Evolutionary conservation across 306 rosid species (phyloP), one percentile per base, ranked within the genome.

Genomic region (Rubus idaeus): DNA sequence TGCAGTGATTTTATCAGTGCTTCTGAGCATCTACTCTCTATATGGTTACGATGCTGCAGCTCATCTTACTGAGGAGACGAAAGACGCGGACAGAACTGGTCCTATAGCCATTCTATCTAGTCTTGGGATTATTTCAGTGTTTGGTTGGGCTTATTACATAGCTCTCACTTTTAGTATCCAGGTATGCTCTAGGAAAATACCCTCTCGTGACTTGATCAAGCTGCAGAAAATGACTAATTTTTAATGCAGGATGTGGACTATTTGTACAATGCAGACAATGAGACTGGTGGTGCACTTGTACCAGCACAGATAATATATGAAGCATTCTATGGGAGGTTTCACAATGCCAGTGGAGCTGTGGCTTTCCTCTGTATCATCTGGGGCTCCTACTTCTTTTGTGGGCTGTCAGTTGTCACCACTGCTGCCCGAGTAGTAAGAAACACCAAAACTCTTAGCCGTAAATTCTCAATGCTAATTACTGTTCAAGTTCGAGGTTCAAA

Each of bases 301-400:
- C 83, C 83, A 26, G 78, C 83, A 26, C 83, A 79, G 75, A 79
- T 79, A 50, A 73, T 79, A 37, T 79, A 73, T 53, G 83, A 79
- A 44, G 83, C 78, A 64, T 79, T 79, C 23, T 23, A 79, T 53
- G 78, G 83, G 23, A 79, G 74, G 83, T 79, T 37, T 35, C 83
- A 79, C 0, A 73, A 35, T 67, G 65, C 83, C 51, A 42, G 52
- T 65, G 83, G 83, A 52, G 83, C 83, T 75, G 70, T 73, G 40
- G 6, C 65, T 73, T 65, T 79, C 74, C 41, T 79, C 21, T 52
- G 8, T 55, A 65, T 79, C 68, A 79, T 79, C 17, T 79, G 78
- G 61, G 83, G 62, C 40, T 73, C 83, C 42, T 79, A 64, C 78
- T 79, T 79, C 83, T 79, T 79, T 47, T 79, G 78, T 53, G 83